phyloP scores from a whole-genome alignment of 1,284 basidiomycete species.

The Wallemia mellicola region DNA sequence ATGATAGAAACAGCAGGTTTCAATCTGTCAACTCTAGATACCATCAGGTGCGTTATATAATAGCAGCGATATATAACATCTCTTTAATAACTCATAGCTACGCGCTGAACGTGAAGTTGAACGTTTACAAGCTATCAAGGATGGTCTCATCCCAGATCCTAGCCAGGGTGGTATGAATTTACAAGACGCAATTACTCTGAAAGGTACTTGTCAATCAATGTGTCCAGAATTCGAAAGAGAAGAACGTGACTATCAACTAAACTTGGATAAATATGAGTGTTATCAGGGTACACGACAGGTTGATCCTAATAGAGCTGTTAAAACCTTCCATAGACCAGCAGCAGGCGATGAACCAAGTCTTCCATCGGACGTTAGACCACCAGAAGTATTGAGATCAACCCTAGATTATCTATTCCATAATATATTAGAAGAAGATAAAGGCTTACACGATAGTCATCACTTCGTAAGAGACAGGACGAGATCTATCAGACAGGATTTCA shows the following conservation, averaged over 20 bases:
- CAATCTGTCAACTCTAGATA: neutral
- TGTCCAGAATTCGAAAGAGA: conserved; percentile 80
- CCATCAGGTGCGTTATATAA: neutral
- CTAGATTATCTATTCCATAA: conserved; percentile 73
- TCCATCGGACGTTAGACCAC: conserved; percentile 75
- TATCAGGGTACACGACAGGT: conserved; percentile 25
- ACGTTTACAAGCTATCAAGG: conserved; percentile 41
- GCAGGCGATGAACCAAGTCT: conserved; percentile 60
- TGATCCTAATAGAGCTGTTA: conserved; percentile 61
- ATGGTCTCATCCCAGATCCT: conserved; percentile 66
- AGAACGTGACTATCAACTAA: conserved; percentile 36
- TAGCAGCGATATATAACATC: too few relatives aligned
- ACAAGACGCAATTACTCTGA: conserved; percentile 60
- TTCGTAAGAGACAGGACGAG: conserved; percentile 83
- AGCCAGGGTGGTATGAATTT: conserved; percentile 34
- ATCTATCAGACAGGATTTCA: conserved; percentile 73
- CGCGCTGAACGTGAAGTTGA: conserved; percentile 32
- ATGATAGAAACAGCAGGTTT: neutral
- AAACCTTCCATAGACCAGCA: conserved; percentile 66
- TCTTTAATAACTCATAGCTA: conserved; percentile 14
- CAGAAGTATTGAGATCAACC: conserved; percentile 31
- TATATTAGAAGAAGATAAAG: conserved; percentile 29
- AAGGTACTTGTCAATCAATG: conserved; percentile 77
- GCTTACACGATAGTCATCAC: conserved; percentile 32
- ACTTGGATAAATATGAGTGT: neutral